Conservation (phyloP, 192 early-diverging fungal genomes). For the Backusella luteola region DNA sequence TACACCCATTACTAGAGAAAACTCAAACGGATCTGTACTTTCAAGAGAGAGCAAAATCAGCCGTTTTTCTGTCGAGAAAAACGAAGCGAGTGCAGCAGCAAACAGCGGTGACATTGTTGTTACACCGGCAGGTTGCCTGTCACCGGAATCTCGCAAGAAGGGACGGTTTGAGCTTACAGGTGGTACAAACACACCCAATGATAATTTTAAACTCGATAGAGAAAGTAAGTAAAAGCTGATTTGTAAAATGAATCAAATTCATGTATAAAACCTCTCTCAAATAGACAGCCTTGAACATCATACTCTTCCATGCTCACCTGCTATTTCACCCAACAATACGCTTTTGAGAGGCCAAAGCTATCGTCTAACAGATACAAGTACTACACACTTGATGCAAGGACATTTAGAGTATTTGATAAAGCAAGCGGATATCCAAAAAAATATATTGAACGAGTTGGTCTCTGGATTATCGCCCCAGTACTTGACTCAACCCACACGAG, state of each 20-base stretch:
- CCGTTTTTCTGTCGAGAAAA: slow-evolving; percentile 17
- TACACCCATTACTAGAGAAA: slow-evolving; percentile 11
- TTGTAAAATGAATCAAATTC: not conserved
- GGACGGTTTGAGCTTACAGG: slow-evolving; percentile 38
- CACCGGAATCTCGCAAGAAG: slow-evolving; percentile 31
- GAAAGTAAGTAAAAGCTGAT: not conserved
- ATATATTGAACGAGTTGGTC: slow-evolving; percentile 2
- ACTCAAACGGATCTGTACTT: slow-evolving; percentile 10
- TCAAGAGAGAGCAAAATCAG: slow-evolving; percentile 18
- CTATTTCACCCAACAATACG: not conserved
- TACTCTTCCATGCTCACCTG: not conserved
- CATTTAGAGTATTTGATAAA: slow-evolving; percentile 12
- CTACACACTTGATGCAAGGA: not conserved
- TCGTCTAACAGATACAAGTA: not conserved
- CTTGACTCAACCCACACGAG: not conserved
- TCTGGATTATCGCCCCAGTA: not conserved
- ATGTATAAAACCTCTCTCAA: not conserved
- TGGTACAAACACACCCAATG: not conserved
- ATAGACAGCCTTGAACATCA: not conserved
- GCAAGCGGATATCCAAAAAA: slow-evolving; percentile 12
- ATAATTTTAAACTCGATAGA: not conserved
- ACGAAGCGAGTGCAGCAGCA: not conserved
- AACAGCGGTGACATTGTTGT: not conserved
- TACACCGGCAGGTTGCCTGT: not conserved
- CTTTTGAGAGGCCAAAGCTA: slow-evolving; percentile 7